These are phyloP conservation scores for Sphaerulina musiva DNA, from an alignment of 2,329 filamentous ascomycete genomes.

Conservation along the genomic window DNA sequence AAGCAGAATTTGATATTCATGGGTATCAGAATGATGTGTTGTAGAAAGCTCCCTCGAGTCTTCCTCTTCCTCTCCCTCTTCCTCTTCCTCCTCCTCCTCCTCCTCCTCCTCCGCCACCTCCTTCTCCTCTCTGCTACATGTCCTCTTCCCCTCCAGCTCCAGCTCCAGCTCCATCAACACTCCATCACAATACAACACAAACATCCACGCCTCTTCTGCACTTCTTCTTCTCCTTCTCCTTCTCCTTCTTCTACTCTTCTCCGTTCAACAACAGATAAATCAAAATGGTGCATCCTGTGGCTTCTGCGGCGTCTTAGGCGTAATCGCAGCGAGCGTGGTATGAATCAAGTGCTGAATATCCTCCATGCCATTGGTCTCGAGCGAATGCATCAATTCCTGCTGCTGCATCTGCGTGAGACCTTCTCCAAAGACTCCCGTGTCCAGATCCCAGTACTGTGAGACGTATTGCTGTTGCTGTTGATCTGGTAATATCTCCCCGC, in stretches of 20 bases:
- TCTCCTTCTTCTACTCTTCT: background rate
- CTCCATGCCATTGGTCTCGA: conserved; percentile 36
- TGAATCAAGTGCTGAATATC: conserved; percentile 36
- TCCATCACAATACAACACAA: no score
- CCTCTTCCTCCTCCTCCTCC: no score
- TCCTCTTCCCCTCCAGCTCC: background rate
- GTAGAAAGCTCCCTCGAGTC: no score
- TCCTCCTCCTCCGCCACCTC: background rate
- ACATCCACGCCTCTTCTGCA: no score
- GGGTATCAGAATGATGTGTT: background rate
- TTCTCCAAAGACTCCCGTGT: conserved; percentile 28
- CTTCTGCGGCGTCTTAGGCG: conserved; percentile 22
- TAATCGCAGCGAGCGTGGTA: conserved; percentile 25
- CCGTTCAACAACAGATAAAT: background rate
- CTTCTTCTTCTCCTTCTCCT: background rate
- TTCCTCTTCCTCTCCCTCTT: no score
- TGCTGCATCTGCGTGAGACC: conserved; percentile 33
- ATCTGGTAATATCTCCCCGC: background rate
- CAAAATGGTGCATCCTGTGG: conserved; percentile 3
- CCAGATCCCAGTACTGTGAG: conserved; percentile 27
- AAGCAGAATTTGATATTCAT: background rate
- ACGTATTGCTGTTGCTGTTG: conserved; percentile 16
- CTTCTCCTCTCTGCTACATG: background rate
- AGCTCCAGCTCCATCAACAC: no score
- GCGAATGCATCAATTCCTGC: conserved; percentile 33